Evolutionary conservation across 1,284 basidiomycete genomes (phyloP), one percentile per base, ranked within the genome.

Genomic region (Meripilus lineatus): DNA sequence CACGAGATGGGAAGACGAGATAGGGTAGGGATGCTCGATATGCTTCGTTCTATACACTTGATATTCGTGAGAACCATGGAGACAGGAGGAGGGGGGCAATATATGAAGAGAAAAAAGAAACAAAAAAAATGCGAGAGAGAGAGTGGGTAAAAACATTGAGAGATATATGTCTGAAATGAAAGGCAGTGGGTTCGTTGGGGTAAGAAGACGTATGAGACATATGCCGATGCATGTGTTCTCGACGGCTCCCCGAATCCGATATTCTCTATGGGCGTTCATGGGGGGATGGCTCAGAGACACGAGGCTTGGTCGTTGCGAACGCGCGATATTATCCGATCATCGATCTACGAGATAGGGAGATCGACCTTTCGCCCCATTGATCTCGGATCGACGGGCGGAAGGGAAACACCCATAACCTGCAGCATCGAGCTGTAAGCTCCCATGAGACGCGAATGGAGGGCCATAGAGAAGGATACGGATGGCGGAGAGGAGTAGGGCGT

Each of bases 131-230:
- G 28, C 39, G 49, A 42, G 48, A 32, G 40, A 30, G 30, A 38
- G 47, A 38, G 49, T 28, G 38, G 38, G 44, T 43, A 39, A 48
- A 49, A 47, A 53, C 37, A 50, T 32, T 32, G 37, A 32, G 40
- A 30, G 32, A 43, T 30, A n/a, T 30, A 30, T n/a, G n/a, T n/a
- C n/a, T n/a, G n/a, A n/a, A n/a, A n/a, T n/a, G n/a, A n/a, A n/a
- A n/a, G n/a, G n/a, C n/a, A n/a, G n/a, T n/a, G n/a, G n/a, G n/a
- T n/a, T n/a, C n/a, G n/a, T n/a, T n/a, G n/a, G n/a, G n/a, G n/a
- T n/a, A n/a, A n/a, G n/a, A n/a, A n/a, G n/a, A n/a, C n/a, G n/a
- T n/a, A n/a, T n/a, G n/a, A n/a, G n/a, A n/a, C n/a, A n/a, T n/a
- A n/a, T n/a, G n/a, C n/a, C n/a, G n/a, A n/a, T n/a, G n/a, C n/a